These are phyloP conservation scores for Colletotrichum lini DNA, from an alignment of 2,329 filamentous ascomycete genomes.

Conservation along the genomic window DNA sequence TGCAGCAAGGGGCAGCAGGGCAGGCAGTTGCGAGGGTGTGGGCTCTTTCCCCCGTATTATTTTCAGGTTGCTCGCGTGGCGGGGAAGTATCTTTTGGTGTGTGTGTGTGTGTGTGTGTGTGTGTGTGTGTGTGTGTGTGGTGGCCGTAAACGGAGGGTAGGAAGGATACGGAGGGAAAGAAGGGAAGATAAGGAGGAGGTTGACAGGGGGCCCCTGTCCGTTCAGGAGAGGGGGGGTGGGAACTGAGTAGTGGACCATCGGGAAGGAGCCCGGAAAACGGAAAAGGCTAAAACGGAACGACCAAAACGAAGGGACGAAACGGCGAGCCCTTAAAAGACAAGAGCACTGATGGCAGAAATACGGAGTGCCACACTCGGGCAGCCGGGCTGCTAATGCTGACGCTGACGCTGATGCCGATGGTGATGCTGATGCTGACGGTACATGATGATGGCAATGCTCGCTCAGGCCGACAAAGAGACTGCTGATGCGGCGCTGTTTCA, in stretches of 20 bases:
- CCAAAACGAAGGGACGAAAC: background rate
- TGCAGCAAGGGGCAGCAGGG: too few species aligned
- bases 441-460: background rate
- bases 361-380: conserved; percentile 1
- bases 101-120: conserved; percentile 7
- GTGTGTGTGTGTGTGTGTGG: conserved; percentile 2
- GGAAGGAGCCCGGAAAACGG: background rate
- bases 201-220: conserved; percentile 24
- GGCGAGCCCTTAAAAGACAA: background rate
- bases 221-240: conserved; percentile 12
- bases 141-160: conserved; percentile 11
- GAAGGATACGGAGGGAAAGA: conserved; percentile 16
- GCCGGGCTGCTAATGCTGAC: background rate
- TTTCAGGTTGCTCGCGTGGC: conserved; percentile 39
- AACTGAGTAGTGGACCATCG: conserved; percentile 1
- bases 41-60: conserved; percentile 31
- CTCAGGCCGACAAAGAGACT: conserved; percentile 13
- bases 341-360: background rate
- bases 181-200: conserved; percentile 1
- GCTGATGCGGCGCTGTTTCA: conserved; percentile 23
- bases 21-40: conserved; percentile 8
- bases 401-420: too few species aligned
- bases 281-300: conserved; percentile 9
- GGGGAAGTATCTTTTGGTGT: conserved; percentile 30
- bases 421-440: conserved; percentile 3